These are phyloP conservation scores for Ceriops decandra DNA, from an alignment of 345 rosid species.

Conservation along the genomic window DNA sequence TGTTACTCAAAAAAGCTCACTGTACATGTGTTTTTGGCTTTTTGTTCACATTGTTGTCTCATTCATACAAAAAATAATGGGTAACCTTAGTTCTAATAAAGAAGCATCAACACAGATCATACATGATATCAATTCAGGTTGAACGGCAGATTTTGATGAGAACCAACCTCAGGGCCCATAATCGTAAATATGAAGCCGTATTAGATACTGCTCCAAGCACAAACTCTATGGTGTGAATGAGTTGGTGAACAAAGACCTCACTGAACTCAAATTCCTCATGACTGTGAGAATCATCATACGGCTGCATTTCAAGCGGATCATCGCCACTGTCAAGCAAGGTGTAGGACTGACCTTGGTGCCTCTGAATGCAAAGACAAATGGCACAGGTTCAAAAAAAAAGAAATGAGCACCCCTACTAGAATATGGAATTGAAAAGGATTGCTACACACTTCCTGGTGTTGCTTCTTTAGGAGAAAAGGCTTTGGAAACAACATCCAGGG, in stretches of 20 bases:
- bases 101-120: no score
- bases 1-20: no score
- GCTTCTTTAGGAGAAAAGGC: constrained; percentile 91
- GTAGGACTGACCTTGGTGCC: constrained; percentile 78
- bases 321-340: constrained; percentile 55
- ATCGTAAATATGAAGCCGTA: constrained; percentile 93
- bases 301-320: constrained; percentile 56
- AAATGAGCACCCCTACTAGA: background rate
- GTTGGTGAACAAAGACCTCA: constrained; percentile 92
- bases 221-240: constrained; percentile 95
- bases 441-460: constrained; percentile 60
- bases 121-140: background rate
- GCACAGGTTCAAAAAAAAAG: background rate
- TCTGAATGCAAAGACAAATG: constrained; percentile 36
- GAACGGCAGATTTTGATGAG: background rate
- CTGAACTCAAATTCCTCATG: constrained; percentile 94
- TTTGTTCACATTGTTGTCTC: no score
- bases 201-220: constrained; percentile 98
- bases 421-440: background rate
- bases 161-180: constrained; percentile 92
- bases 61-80: no score
- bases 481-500: constrained; percentile 98
- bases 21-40: no score
- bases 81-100: no score
- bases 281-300: constrained; percentile 50